A percentile compares a stretch with the other conserved stretches of the same genome.
These are phyloP conservation scores for Helicocarpus griseus DNA, from an alignment of 2,329 filamentous ascomycete genomes.

Conservation along the genomic window DNA sequence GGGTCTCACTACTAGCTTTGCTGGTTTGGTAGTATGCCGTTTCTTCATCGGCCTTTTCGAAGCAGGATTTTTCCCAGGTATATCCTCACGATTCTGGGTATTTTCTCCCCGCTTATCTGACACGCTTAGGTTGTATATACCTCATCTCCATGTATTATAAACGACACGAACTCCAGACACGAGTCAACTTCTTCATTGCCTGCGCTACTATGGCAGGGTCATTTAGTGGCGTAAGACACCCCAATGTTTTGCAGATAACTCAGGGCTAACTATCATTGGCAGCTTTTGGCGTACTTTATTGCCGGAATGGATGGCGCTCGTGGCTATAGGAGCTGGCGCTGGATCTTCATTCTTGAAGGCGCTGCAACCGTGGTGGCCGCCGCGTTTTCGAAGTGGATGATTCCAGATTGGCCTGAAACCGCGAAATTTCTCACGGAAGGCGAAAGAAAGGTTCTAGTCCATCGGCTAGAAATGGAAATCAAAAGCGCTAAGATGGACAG, in stretches of 20 bases:
- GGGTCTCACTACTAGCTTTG: constrained; percentile 31
- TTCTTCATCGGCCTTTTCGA: constrained; percentile 30
- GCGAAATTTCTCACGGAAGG: constrained; percentile 38
- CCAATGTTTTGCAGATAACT: background rate
- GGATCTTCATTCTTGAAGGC: constrained; percentile 44
- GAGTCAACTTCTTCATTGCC: constrained; percentile 27
- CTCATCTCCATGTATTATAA: constrained; percentile 31
- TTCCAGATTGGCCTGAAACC: constrained; percentile 36
- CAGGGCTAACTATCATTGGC: background rate
- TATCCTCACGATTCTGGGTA: background rate
- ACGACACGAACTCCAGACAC: constrained; percentile 32
- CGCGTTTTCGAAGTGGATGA: constrained; percentile 41
- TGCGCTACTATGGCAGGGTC: constrained; percentile 31
- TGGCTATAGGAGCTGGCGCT: constrained; percentile 34
- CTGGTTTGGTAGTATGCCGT: constrained; percentile 28
- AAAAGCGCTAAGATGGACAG: constrained; percentile 43
- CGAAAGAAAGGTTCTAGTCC: constrained; percentile 35
- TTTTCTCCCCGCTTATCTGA: background rate
- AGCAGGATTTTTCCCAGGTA: constrained; percentile 30
- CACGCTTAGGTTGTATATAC: constrained; percentile 21
- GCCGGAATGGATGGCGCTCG: constrained; percentile 31
- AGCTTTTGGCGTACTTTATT: constrained; percentile 35
- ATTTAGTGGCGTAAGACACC: constrained; percentile 25
- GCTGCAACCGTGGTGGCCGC: constrained; percentile 39
- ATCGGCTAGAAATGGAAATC: constrained; percentile 34